A percentile compares a stretch with the other conserved stretches of the same genome.
phyloP scores from a whole-genome alignment of 2,329 filamentous ascomycete species.

The Neoascochyta sp. region DNA sequence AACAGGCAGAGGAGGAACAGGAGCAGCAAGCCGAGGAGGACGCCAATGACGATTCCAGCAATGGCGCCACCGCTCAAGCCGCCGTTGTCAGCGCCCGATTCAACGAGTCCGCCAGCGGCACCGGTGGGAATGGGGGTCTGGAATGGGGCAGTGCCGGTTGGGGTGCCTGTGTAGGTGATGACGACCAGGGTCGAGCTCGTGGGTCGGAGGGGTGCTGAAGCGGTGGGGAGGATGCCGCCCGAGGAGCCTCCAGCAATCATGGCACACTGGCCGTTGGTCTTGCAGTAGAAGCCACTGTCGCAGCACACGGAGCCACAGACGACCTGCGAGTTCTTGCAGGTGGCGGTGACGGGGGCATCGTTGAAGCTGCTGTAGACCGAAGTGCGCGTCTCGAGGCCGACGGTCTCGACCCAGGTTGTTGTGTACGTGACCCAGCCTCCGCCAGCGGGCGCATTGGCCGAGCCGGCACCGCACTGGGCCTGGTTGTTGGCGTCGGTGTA shows the following conservation, averaged over 20 bases:
- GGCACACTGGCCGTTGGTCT: constrained; percentile 54
- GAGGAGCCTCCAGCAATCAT: constrained; percentile 52
- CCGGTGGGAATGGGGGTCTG: constrained; percentile 53
- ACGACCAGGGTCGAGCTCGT: constrained; percentile 55
- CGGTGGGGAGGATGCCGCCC: constrained; percentile 32
- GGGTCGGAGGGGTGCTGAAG: constrained; percentile 44
- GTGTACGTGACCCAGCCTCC: constrained; percentile 57
- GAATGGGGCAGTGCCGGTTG: constrained; percentile 50
- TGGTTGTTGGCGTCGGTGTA: constrained; percentile 33
- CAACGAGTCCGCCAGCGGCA: constrained; percentile 40
- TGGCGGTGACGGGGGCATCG: constrained; percentile 15
- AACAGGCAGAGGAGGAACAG: constrained; percentile 71
- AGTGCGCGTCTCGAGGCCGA: constrained; percentile 51
- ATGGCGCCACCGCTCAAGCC: constrained; percentile 68
- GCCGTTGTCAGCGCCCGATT: constrained; percentile 24
- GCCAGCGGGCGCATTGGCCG: constrained; percentile 33
- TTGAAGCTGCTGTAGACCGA: constrained; percentile 39
- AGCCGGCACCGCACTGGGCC: constrained; percentile 32
- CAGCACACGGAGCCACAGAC: constrained; percentile 70
- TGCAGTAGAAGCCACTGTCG: constrained; percentile 64
- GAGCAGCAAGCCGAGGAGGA: constrained; percentile 62
- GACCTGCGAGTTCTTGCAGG: constrained; percentile 53
- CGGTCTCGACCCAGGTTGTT: constrained; percentile 54
- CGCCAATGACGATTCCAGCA: constrained; percentile 75
- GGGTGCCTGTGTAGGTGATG: constrained; percentile 43